Evolutionary conservation across 2,329 filamentous ascomycete species (phyloP).

Genomic region (Verticillium tricorpus): DNA sequence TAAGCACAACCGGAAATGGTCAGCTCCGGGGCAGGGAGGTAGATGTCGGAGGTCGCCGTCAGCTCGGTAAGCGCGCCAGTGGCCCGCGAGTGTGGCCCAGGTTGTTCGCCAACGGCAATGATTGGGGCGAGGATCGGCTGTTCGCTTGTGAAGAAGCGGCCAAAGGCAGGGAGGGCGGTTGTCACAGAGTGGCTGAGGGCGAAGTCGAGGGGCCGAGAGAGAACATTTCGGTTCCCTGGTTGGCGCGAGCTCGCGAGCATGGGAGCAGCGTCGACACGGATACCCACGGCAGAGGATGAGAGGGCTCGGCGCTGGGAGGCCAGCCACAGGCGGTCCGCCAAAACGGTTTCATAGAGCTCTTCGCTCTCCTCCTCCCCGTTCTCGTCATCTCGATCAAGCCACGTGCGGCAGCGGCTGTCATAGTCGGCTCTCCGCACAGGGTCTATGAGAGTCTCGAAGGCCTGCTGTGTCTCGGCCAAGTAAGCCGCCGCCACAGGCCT

Average conservation of each 20-base stretch:
- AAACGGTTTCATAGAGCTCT: conserved; percentile 14
- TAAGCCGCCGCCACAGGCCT: conserved; percentile 33
- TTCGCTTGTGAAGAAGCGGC: not conserved
- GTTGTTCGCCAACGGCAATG: not conserved
- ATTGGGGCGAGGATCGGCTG: no score
- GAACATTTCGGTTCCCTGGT: conserved; percentile 2
- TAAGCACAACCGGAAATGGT: conserved; percentile 35
- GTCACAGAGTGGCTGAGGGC: conserved; percentile 32
- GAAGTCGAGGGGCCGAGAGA: conserved; percentile 30
- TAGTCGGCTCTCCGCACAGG: conserved; percentile 36
- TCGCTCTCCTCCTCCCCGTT: conserved; percentile 15
- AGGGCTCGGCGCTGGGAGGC: conserved; percentile 17
- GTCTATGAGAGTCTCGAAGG: conserved; percentile 44
- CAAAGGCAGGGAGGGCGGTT: conserved; percentile 22
- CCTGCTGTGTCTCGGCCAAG: conserved; percentile 34
- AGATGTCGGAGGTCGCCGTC: conserved; percentile 4
- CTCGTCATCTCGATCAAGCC: conserved; percentile 14
- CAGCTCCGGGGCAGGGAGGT: conserved; percentile 24
- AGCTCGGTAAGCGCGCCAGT: not conserved
- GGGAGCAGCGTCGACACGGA: conserved; percentile 26
- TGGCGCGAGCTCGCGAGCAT: conserved; percentile 11
- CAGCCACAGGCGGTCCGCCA: conserved; percentile 16
- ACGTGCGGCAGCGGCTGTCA: conserved; percentile 22
- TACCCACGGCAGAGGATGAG: conserved; percentile 31
- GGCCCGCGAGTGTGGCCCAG: not conserved